A percentile compares a stretch with the other conserved stretches of the same genome.
phyloP scores from a whole-genome alignment of 1,139 yeast genomes.

The Diutina sp. region DNA sequence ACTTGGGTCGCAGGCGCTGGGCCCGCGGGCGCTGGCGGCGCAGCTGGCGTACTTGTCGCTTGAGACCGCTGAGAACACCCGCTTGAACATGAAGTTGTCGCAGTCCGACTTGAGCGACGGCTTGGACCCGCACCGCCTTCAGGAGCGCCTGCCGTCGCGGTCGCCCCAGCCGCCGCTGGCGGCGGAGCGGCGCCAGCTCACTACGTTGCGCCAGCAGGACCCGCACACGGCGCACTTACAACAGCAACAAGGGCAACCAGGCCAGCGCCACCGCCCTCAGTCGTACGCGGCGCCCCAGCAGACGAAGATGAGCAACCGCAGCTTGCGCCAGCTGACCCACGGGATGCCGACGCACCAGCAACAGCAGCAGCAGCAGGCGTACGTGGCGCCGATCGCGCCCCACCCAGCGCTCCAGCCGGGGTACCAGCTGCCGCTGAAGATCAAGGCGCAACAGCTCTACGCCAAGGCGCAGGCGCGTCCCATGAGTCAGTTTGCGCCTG shows the following conservation, averaged over 20 bases:
- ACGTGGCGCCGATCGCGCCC: constrained; percentile 26
- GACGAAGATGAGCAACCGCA: not conserved
- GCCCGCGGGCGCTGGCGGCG: constrained; percentile 24
- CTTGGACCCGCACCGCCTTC: not conserved
- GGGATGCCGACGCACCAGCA: not conserved
- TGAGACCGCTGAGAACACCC: constrained; percentile 68
- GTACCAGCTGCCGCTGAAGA: constrained; percentile 29
- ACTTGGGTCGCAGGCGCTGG: not conserved
- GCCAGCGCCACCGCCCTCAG: constrained; percentile 11
- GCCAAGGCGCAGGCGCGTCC: constrained; percentile 36
- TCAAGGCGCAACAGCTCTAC: constrained; percentile 35
- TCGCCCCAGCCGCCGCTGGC: constrained; percentile 14
- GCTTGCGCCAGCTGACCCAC: not conserved
- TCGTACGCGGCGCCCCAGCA: constrained; percentile 9
- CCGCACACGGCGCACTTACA: not conserved
- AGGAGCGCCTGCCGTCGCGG: constrained; percentile 2
- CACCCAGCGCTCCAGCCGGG: constrained; percentile 30
- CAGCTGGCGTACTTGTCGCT: constrained; percentile 52
- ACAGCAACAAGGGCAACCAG: not conserved
- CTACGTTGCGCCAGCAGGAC: not conserved
- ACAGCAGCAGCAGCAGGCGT: not conserved
- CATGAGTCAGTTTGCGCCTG: constrained; percentile 24
- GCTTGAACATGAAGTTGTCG: constrained; percentile 51
- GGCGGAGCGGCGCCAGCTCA: constrained; percentile 10
- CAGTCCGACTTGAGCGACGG: not conserved